Percentiles rank a stretch among this genome's conserved stretches.
phyloP scores from a whole-genome alignment of 495 filamentous ascomycete species.

The Evernia prunastri region DNA sequence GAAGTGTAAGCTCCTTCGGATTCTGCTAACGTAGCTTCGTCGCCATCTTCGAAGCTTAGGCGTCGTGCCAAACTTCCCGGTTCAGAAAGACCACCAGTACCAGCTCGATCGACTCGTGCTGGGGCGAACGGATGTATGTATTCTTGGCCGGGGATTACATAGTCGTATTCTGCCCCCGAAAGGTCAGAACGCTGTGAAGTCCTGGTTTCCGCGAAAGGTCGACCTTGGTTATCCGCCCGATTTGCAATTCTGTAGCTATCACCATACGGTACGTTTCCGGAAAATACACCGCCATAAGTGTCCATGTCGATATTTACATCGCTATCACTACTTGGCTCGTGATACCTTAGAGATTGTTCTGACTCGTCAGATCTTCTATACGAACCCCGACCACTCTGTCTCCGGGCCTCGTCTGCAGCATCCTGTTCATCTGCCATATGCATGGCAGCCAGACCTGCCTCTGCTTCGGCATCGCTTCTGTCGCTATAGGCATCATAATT shows the following conservation, averaged over 20 bases:
- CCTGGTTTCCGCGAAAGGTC: constrained; percentile 20
- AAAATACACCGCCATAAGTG: constrained; percentile 67
- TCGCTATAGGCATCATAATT: constrained; percentile 56
- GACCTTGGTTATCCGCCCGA: constrained; percentile 8
- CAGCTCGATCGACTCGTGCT: constrained; percentile 67
- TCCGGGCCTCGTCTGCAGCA: constrained; percentile 45
- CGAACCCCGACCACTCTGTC: constrained; percentile 47
- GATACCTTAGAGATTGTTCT: constrained; percentile 24
- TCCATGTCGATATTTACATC: constrained; percentile 67
- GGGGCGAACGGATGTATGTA: constrained; percentile 57
- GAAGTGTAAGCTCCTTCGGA: constrained; percentile 44
- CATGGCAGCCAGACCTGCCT: constrained; percentile 77
- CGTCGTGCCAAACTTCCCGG: constrained; percentile 58
- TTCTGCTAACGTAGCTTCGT: constrained; percentile 58
- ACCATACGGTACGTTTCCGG: constrained; percentile 66
- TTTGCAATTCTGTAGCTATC: constrained; percentile 32
- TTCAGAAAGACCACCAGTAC: constrained; percentile 76
- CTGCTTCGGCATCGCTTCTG: constrained; percentile 86
- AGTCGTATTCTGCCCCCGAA: constrained; percentile 27
- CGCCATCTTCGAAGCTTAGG: constrained; percentile 90
- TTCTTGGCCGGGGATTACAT: constrained; percentile 29
- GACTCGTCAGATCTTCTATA: constrained; percentile 32
- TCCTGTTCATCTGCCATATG: constrained; percentile 82
- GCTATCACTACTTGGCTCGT: constrained; percentile 51
- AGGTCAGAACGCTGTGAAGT: constrained; percentile 38